Evolutionary conservation across 306 rosid genomes (phyloP).

Genomic region (Abrus precatorius): DNA sequence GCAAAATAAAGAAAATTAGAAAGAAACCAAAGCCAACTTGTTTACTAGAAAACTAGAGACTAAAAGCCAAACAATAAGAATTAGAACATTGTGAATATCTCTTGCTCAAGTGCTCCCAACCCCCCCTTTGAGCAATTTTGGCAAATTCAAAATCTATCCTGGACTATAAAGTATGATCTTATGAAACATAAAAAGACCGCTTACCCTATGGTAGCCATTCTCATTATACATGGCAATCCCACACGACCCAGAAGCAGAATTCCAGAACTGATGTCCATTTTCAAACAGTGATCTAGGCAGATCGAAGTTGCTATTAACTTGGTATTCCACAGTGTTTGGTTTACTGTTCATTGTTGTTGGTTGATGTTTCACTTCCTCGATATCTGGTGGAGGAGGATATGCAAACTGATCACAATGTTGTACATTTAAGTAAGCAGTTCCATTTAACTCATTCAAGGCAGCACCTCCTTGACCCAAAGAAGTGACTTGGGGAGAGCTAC

Average conservation of each 20-base stretch:
- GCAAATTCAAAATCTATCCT: not conserved
- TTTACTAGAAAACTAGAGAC: constrained; percentile 20
- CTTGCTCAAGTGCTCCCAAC: not conserved
- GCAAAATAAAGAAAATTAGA: constrained; percentile 51
- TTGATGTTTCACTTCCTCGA: constrained; percentile 51
- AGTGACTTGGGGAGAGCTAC: constrained; percentile 59
- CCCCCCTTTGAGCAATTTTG: not conserved
- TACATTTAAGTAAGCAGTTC: constrained; percentile 57
- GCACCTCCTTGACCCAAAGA: constrained; percentile 60
- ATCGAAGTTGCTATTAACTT: constrained; percentile 60
- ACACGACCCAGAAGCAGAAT: constrained; percentile 60
- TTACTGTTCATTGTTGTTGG: constrained; percentile 51
- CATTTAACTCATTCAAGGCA: constrained; percentile 60
- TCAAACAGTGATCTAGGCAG: constrained; percentile 64
- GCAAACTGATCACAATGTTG: constrained; percentile 64
- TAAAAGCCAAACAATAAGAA: constrained; percentile 6
- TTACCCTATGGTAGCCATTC: constrained; percentile 65
- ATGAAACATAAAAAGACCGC: constrained; percentile 32
- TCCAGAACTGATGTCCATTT: constrained; percentile 68
- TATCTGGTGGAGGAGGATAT: constrained; percentile 58
- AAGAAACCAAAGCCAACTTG: constrained; percentile 32
- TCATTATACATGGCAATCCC: constrained; percentile 69
- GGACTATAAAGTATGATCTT: not conserved
- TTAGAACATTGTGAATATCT: constrained; percentile 13
- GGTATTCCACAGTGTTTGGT: constrained; percentile 59